Percentiles rank a stretch among this genome's conserved stretches.
phyloP scores from a whole-genome alignment of 1,284 basidiomycete genomes.

The Apiotrichum mycotoxinovorans region DNA sequence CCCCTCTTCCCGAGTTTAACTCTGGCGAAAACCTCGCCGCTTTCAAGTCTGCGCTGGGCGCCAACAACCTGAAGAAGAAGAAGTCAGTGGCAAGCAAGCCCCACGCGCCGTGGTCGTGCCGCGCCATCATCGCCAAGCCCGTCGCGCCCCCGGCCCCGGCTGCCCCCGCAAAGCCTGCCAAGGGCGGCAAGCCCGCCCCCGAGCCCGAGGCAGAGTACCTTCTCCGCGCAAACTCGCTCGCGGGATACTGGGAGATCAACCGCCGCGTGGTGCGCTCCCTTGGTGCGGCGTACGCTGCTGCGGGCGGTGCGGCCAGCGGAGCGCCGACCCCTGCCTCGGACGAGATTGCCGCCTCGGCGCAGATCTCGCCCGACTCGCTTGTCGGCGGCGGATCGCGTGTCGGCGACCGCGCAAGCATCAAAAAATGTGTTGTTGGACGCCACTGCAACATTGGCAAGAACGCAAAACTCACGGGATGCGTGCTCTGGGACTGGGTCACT shows the following conservation, averaged over 20 bases:
- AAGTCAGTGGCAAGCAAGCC: not conserved
- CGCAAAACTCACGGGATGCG: conserved; percentile 77
- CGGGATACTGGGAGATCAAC: conserved; percentile 77
- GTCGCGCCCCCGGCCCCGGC: conserved; percentile 11
- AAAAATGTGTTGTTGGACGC: conserved; percentile 80
- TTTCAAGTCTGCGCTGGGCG: conserved; percentile 10
- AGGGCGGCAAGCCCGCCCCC: conserved; percentile 17
- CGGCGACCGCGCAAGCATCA: conserved; percentile 79
- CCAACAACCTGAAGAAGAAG: conserved; percentile 2
- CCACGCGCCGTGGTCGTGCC: conserved; percentile 34
- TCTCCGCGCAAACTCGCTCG: conserved; percentile 77
- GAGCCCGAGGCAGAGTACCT: conserved; percentile 58
- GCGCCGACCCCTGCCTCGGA: conserved; percentile 3
- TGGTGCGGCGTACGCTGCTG: conserved; percentile 20
- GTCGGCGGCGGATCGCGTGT: conserved; percentile 77
- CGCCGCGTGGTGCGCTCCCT: conserved; percentile 49
- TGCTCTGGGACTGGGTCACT: conserved; percentile 84
- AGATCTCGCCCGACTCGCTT: conserved; percentile 80
- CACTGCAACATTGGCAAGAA: conserved; percentile 85
- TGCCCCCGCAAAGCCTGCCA: not conserved
- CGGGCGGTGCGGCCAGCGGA: conserved; percentile 7
- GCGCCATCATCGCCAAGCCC: conserved; percentile 29
- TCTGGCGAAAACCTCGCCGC: conserved; percentile 17
- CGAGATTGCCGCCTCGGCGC: conserved; percentile 58
- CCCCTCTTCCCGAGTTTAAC: conserved; percentile 16